phyloP scores from a whole-genome alignment of 1,139 yeast species.

The Geotrichum cucujoidarum region DNA sequence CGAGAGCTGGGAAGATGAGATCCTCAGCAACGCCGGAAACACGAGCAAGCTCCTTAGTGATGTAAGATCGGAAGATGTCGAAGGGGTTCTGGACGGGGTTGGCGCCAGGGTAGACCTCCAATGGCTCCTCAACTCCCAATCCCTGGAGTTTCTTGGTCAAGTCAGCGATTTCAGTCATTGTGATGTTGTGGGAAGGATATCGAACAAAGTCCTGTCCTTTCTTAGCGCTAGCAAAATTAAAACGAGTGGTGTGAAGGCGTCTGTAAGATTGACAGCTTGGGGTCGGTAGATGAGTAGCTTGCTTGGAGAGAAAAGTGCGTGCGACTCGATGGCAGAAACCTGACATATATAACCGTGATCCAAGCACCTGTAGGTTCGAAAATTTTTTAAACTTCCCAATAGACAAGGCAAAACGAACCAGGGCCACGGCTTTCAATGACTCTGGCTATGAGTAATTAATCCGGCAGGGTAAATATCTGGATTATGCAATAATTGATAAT shows the following conservation, averaged over 20 bases:
- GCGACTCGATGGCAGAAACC: background rate
- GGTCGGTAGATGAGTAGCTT: background rate
- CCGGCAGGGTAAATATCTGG: background rate
- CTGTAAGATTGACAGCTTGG: background rate
- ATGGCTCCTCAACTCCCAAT: conserved; percentile 32
- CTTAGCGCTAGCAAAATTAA: background rate
- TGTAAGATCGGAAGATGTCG: conserved; percentile 84
- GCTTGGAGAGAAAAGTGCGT: background rate
- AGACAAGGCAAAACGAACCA: background rate
- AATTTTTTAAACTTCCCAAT: background rate
- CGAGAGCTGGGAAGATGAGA: conserved; percentile 78
- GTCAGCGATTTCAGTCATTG: conserved; percentile 31
- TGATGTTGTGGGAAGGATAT: conserved; percentile 5
- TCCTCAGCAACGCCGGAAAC: conserved; percentile 67
- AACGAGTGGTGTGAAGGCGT: background rate
- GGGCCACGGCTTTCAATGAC: too few relatives aligned
- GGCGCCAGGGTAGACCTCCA: conserved; percentile 44
- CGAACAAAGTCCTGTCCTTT: conserved; percentile 2
- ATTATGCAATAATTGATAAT: too few relatives aligned
- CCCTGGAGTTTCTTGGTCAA: conserved; percentile 30
- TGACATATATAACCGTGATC: too few relatives aligned
- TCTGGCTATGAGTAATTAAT: background rate
- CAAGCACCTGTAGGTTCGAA: too few relatives aligned
- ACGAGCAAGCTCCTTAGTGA: conserved; percentile 68
- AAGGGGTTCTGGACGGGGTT: conserved; percentile 69